Base-by-base conservation (phyloP, 257 asterid genomes). In the Nicotiana obtusifolia region DNA sequence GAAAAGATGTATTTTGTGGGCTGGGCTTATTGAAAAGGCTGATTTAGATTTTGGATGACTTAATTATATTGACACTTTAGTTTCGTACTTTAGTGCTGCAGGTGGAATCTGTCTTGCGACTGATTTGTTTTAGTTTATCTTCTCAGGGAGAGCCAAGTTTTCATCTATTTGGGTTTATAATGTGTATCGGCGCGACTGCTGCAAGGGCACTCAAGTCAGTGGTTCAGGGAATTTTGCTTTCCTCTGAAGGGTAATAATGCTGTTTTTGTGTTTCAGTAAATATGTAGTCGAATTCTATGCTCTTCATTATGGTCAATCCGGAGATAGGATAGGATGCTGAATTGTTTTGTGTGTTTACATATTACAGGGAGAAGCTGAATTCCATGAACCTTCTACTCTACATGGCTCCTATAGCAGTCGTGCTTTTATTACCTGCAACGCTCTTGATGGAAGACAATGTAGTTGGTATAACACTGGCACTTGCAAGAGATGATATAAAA, bases 381-480 rank as follows among this genome's bases (percentile, higher is more conserved):
- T 90, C 91, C 24, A 90, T 90, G 93, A 90, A 88, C 84, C 90
- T 90, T 82, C 86, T 90, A 54, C 83, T 90, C 31, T 90, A 90
- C 83, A 90, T 88, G 91, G 91, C 93, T 84, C 93, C 93, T 67
- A 84, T 90, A 65, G 93, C 93, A 83, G 93, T 90, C 60, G 87
- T 90, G n/a, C 86, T 90, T 81, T 76, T 90, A 83, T 90, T 90
- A 64, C 93, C 93, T 2, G 90, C 90, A n/a, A 87, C 91, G 47
- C 89, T 90, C 35, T 81, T 64, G 80, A 88, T 90, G 93, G 93
- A 90, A 83, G 87, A 87, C 76, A 88, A 90, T 17, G 93, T 90
- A 59, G 93, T 90, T 60, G 91, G 90, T 79, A 87, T 85, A 78
- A 90, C 91, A 7, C 35, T 90, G 83, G 90, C 90, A 11, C 84